Evolutionary conservation across 23 red algal species (phyloP).

Genomic region (Gracilaria vermiculophylla): DNA sequence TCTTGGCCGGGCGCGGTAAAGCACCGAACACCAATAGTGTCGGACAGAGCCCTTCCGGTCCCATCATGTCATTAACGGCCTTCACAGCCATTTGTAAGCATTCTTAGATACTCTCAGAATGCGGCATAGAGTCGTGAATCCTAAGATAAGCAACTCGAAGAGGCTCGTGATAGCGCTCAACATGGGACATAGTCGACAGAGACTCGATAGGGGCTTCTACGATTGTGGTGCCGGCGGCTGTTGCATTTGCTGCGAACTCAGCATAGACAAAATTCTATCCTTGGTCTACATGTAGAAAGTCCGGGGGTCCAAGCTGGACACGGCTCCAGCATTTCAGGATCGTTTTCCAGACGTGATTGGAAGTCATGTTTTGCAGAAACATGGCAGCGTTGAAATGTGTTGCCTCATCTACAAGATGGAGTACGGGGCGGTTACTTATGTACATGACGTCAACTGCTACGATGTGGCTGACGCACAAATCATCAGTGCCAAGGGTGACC

Average conservation of each 20-base stretch:
- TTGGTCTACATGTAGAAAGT: constrained; percentile 12
- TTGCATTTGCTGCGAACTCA: neutral
- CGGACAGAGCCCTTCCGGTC: constrained; percentile 25
- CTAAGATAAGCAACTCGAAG: constrained; percentile 7
- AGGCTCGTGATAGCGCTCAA: constrained; percentile 32
- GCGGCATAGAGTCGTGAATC: neutral
- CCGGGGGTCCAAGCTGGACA: constrained; percentile 1
- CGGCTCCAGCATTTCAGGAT: neutral
- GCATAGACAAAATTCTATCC: neutral
- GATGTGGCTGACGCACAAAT: constrained; percentile 16
- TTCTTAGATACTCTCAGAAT: neutral
- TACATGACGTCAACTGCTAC: constrained; percentile 26
- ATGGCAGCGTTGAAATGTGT: neutral
- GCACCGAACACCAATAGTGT: constrained; percentile 15
- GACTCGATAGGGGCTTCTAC: constrained; percentile 21
- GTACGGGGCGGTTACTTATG: neutral
- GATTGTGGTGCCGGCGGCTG: neutral
- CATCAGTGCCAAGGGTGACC: constrained; percentile 26
- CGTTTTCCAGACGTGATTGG: neutral
- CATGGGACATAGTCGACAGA: constrained; percentile 12
- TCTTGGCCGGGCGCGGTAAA: neutral
- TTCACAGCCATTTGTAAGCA: constrained; percentile 24
- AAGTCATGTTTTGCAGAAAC: neutral
- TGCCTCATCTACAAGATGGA: constrained; percentile 29
- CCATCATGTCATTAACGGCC: constrained; percentile 22